Conservation (phyloP, 106 monocot genomes). For the Allium sativum region DNA sequence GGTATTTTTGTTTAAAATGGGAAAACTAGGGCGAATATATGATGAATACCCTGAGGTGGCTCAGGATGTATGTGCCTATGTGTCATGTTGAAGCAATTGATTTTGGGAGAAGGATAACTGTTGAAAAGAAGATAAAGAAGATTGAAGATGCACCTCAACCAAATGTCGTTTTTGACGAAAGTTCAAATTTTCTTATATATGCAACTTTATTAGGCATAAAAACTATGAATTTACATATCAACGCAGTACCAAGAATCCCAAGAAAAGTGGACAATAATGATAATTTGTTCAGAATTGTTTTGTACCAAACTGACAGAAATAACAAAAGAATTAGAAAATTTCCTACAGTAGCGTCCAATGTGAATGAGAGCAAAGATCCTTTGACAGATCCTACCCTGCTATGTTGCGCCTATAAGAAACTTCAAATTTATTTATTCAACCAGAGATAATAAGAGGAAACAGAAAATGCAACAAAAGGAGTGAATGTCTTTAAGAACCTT, state of each 20-base stretch:
- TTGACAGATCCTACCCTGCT: constrained; percentile 85
- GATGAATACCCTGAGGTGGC: constrained; percentile 99
- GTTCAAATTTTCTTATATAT: constrained; percentile 89
- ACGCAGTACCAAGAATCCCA: constrained; percentile 89
- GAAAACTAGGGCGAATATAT: constrained; percentile 88
- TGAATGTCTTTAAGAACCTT: constrained; percentile 99
- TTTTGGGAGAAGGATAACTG: constrained; percentile 95
- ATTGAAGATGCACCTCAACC: constrained; percentile 78
- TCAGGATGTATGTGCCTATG: constrained; percentile 81
- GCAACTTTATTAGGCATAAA: constrained; percentile 93
- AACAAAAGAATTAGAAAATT: constrained; percentile 77
- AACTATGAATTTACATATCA: constrained; percentile 94
- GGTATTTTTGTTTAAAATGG: constrained; percentile 92
- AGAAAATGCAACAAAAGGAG: constrained; percentile 91
- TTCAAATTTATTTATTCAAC: constrained; percentile 88
- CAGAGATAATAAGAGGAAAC: constrained; percentile 94
- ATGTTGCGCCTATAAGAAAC: constrained; percentile 98
- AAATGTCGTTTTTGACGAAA: constrained; percentile 97
- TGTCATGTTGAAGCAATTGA: constrained; percentile 92
- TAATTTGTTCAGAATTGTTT: constrained; percentile 73
- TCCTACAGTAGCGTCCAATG: constrained; percentile 63
- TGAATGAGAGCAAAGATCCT: constrained; percentile 89
- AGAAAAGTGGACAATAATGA: constrained; percentile 98
- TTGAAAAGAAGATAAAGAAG: constrained; percentile 98
- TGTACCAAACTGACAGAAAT: constrained; percentile 82